phyloP scores from a whole-genome alignment of 129 eudicot genomes.

The Centrapalus pauciflorus region DNA sequence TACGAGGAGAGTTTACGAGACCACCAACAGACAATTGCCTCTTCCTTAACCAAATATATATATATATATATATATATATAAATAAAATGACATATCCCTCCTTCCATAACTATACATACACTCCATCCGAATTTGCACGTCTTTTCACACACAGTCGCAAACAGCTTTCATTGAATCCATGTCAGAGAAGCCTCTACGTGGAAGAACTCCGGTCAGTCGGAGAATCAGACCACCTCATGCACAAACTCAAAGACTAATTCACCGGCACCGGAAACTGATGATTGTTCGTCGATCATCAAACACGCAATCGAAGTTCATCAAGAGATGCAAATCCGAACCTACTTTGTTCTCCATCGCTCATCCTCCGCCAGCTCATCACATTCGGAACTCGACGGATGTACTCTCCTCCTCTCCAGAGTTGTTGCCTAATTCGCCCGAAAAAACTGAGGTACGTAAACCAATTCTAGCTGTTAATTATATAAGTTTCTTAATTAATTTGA shows the following conservation, averaged over 20 bases:
- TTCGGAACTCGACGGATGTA: constrained; percentile 43
- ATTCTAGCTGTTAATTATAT: too few relatives aligned
- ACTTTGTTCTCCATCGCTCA: constrained; percentile 9
- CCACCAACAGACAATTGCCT: constrained; percentile 13
- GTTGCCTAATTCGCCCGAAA: constrained; percentile 36
- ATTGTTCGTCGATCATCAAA: constrained; percentile 15
- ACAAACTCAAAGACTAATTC: constrained; percentile 11
- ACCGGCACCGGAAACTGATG: constrained; percentile 15
- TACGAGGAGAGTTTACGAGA: not conserved
- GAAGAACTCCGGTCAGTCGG: constrained; percentile 36
- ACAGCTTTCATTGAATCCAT: constrained; percentile 20
- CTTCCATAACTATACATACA: constrained; percentile 21
- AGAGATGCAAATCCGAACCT: constrained; percentile 67
- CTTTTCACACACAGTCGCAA: not conserved
- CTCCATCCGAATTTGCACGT: not conserved
- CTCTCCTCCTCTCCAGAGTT: constrained; percentile 40
- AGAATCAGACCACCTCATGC: constrained; percentile 38
- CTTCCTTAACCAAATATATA: constrained; percentile 29
- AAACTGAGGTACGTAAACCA: constrained; percentile 20
- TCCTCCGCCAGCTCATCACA: constrained; percentile 26
- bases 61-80: too few relatives aligned
- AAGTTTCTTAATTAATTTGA: too few relatives aligned
- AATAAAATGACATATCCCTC: constrained; percentile 11
- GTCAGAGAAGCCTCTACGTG: constrained; percentile 39
- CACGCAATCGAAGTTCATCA: constrained; percentile 25